Conservation (phyloP, 768 basidiomycete genomes). For the Trametes maxima region DNA sequence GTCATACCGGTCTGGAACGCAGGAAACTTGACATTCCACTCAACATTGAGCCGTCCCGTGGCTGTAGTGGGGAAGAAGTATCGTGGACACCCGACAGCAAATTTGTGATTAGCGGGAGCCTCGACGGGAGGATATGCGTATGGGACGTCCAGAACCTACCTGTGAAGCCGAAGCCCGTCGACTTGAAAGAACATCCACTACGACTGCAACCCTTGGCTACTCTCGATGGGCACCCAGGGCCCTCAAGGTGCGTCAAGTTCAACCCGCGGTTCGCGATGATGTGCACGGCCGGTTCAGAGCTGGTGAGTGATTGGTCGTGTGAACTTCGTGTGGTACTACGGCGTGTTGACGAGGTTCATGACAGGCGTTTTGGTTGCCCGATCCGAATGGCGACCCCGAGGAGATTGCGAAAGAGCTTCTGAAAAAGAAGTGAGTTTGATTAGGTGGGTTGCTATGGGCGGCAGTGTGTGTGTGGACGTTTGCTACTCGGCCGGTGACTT, state of each 20-base stretch:
- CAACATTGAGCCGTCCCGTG: constrained; percentile 69
- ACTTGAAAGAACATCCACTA: constrained; percentile 54
- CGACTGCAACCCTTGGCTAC: constrained; percentile 52
- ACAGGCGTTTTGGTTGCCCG: constrained; percentile 69
- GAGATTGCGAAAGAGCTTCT: constrained; percentile 71
- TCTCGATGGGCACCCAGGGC: constrained; percentile 82
- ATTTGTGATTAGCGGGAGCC: constrained; percentile 81
- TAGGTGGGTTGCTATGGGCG: constrained; percentile 4
- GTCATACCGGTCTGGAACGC: constrained; percentile 81
- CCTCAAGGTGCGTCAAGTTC: constrained; percentile 84
- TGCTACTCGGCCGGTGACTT: neutral
- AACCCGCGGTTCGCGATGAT: constrained; percentile 92
- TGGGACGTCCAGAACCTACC: constrained; percentile 84
- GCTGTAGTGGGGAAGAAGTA: constrained; percentile 91
- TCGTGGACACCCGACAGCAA: constrained; percentile 95
- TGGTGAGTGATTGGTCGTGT: constrained; percentile 51
- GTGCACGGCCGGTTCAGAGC: constrained; percentile 77
- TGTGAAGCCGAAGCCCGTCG: constrained; percentile 50
- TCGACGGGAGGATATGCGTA: constrained; percentile 80
- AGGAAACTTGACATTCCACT: constrained; percentile 49
- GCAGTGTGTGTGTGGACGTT: neutral
- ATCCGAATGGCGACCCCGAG: constrained; percentile 66
- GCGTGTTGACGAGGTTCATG: constrained; percentile 1
- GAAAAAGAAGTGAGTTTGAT: constrained; percentile 26
- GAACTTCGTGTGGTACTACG: neutral